phyloP scores from a whole-genome alignment of 73 alveolate species.

The Uronychia setigera region DNA sequence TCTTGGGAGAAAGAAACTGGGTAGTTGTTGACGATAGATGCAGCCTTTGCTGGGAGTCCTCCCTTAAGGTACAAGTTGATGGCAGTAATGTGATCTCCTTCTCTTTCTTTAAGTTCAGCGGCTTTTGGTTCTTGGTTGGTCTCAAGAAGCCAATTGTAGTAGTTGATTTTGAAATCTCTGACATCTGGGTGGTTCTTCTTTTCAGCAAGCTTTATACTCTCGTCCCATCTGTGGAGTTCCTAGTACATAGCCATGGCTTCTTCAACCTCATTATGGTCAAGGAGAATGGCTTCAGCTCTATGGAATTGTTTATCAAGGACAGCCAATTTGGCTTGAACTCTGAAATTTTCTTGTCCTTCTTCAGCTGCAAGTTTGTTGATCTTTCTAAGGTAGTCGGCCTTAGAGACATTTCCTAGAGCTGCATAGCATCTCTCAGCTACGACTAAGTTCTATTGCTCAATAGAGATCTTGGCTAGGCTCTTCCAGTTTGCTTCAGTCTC shows the following conservation, averaged over 20 bases:
- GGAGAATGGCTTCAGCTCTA: slow-evolving; percentile 98
- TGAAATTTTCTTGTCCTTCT: slow-evolving; percentile 93
- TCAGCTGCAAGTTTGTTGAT: slow-evolving; percentile 86
- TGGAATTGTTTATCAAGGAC: slow-evolving; percentile 98
- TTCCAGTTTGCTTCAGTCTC: slow-evolving; percentile 99
- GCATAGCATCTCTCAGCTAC: slow-evolving; percentile 99
- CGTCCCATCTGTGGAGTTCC: slow-evolving; percentile 99
- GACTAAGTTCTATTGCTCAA: slow-evolving; percentile 96
- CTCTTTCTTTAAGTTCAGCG: slow-evolving; percentile 99
- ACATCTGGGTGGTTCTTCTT: slow-evolving; percentile 98
- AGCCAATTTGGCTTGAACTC: slow-evolving; percentile 98
- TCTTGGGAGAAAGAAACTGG: slow-evolving; percentile 95
- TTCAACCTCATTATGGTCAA: slow-evolving; percentile 98
- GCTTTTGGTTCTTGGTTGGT: slow-evolving; percentile 99
- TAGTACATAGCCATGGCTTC: slow-evolving; percentile 99
- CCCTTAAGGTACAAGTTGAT: slow-evolving; percentile 98
- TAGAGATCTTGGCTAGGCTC: slow-evolving; percentile 94
- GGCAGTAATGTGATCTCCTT: slow-evolving; percentile 98
- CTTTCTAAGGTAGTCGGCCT: slow-evolving; percentile 90
- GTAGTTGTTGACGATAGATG: slow-evolving; percentile 96
- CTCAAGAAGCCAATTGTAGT: slow-evolving; percentile 98
- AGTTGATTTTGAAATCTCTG: slow-evolving; percentile 94
- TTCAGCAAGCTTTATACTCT: slow-evolving; percentile 98
- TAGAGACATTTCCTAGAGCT: slow-evolving; percentile 98
- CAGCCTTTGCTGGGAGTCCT: slow-evolving; percentile 99